Conservation (phyloP, 1,139 yeast species). For the Saccharomyces hybrid region DNA sequence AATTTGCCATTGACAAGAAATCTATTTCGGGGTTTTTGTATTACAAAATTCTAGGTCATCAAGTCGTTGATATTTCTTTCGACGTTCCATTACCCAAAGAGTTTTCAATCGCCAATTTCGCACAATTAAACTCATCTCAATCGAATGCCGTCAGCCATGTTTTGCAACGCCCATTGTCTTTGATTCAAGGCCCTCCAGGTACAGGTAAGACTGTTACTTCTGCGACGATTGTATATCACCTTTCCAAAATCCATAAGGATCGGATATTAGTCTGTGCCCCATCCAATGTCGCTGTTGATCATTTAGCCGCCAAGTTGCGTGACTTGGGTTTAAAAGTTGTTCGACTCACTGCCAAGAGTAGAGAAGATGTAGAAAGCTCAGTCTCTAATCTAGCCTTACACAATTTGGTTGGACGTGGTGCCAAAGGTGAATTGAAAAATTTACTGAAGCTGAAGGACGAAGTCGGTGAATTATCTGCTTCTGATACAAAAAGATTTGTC, state of each 20-base stretch:
- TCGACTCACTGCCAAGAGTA: constrained; percentile 63
- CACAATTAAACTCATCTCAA: constrained; percentile 72
- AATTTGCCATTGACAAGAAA: constrained; percentile 63
- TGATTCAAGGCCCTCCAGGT: constrained; percentile 93
- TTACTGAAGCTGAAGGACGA: constrained; percentile 52
- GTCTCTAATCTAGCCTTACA: constrained; percentile 50
- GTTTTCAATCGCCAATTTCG: constrained; percentile 59
- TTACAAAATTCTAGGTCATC: constrained; percentile 78
- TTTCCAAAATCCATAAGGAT: constrained; percentile 50
- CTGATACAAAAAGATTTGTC: constrained; percentile 44
- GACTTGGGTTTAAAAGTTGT: constrained; percentile 67
- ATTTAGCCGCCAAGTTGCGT: constrained; percentile 66
- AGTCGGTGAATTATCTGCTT: constrained; percentile 59
- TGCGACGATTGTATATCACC: constrained; percentile 77
- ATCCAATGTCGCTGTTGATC: constrained; percentile 92
- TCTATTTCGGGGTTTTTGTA: constrained; percentile 73
- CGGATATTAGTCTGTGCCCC: constrained; percentile 87
- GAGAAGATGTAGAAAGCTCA: constrained; percentile 73
- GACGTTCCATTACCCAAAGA: constrained; percentile 52
- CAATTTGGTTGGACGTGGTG: constrained; percentile 38
- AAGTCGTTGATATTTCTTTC: constrained; percentile 57
- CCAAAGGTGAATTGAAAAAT: constrained; percentile 52
- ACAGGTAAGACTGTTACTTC: constrained; percentile 96
- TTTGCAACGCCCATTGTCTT: constrained; percentile 64
- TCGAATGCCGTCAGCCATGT: constrained; percentile 68